Evolutionary conservation across 306 rosid genomes (phyloP), one percentile per base, ranked within the genome.

Genomic region (Vicia villosa): DNA sequence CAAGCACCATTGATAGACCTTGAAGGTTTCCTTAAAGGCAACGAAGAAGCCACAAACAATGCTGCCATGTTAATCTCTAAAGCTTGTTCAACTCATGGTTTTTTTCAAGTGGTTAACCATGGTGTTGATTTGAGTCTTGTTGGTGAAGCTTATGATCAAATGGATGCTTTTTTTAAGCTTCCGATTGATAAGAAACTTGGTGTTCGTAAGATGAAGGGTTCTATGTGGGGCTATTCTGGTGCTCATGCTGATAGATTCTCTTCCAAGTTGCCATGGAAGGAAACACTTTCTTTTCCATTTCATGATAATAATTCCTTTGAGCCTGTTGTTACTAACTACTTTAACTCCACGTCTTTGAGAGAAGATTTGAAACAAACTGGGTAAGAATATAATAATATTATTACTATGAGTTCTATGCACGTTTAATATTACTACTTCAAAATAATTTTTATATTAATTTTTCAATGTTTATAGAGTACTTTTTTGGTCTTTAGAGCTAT

Each of bases 211-310:
- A 3, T 3, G 1, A 67, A 80, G 4, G 84, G 78, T 3, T 34
- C 79, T 8, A 34, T 74, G 56, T 82, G 73, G 82, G 93, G 96
- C 0, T 87, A 83, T 51, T 87, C 96, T 1, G 87, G 86, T n/a
- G 90, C 91, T 1, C 93, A 87, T 70, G 77, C 86, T 21, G 87
- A 89, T 41, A 86, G 96, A 8, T 89, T 83, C 56, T 71, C 91
- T 0, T 63, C 89, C 1, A 89, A 72, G 14, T 73, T 89, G 51
- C 96, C 93, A 0, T 89, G 96, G 96, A 89, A 89, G 81, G 96
- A 89, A 74, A 85, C 96, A 41, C 58, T 89, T 28, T 83, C 96
- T 21, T 89, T 87, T 22, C 83, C 72, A 5, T 85, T 72, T 73
- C 80, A 65, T 51, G 75, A 77, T 5, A 63, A 72, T 9, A 42